Percentiles rank a stretch among this genome's conserved stretches.
phyloP scores from a whole-genome alignment of 2,329 filamentous ascomycete species.

The Trichoderma semiorbis region DNA sequence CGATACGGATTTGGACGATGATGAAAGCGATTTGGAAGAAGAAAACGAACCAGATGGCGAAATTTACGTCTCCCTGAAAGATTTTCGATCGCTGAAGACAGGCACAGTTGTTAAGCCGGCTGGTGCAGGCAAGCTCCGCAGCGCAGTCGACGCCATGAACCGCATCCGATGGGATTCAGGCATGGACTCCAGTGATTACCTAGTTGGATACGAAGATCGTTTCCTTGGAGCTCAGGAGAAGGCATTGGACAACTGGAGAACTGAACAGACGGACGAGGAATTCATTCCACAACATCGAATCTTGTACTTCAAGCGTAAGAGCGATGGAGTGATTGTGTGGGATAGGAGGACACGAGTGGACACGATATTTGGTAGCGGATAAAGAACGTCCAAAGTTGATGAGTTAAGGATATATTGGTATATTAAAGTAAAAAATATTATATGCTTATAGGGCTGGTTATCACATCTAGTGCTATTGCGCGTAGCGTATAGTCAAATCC shows the following conservation, averaged over 20 bases:
- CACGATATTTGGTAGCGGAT: constrained; percentile 53
- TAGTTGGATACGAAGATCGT: constrained; percentile 61
- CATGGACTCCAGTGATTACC: constrained; percentile 49
- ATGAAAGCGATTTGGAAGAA: constrained; percentile 26
- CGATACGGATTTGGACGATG: constrained; percentile 21
- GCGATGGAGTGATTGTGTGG: constrained; percentile 53
- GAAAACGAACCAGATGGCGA: constrained; percentile 32
- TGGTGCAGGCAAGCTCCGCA: constrained; percentile 48
- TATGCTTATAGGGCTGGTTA: neutral
- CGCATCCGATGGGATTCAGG: constrained; percentile 58
- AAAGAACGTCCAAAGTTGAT: neutral
- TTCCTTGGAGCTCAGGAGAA: constrained; percentile 55
- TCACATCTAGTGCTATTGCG: neutral
- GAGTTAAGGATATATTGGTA: neutral
- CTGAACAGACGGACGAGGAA: constrained; percentile 61
- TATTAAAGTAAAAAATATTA: neutral
- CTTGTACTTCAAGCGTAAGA: constrained; percentile 55
- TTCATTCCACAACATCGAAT: constrained; percentile 65
- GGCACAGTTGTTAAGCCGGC: constrained; percentile 25
- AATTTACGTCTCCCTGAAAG: constrained; percentile 22
- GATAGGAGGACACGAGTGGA: constrained; percentile 53
- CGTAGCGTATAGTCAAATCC: neutral
- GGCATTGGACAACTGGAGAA: constrained; percentile 54
- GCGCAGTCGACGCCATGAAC: constrained; percentile 56
- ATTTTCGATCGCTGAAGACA: neutral